These are phyloP conservation scores for Penicillium paneum DNA, from an alignment of 2,329 filamentous ascomycete species.

Conservation along the genomic window DNA sequence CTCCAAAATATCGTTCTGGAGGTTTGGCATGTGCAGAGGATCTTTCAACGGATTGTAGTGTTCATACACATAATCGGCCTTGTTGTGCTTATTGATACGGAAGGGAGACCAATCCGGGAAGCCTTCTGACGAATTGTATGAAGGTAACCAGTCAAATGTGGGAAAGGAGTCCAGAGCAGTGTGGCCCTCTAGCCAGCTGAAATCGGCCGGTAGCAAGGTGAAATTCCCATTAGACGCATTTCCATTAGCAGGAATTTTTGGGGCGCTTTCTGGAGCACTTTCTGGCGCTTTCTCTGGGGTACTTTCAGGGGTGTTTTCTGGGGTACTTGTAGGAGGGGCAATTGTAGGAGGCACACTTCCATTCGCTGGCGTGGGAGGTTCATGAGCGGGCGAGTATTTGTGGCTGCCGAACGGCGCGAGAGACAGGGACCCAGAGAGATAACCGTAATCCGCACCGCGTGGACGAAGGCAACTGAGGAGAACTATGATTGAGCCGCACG, in stretches of 20 bases:
- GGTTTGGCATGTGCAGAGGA: conserved; percentile 16
- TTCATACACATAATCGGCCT: neutral
- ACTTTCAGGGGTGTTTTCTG: neutral
- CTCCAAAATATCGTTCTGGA: conserved; percentile 15
- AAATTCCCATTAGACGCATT: neutral
- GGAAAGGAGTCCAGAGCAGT: conserved; percentile 14
- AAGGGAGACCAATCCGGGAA: conserved; percentile 16
- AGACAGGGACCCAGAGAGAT: conserved; percentile 17
- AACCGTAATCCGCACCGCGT: conserved; percentile 12
- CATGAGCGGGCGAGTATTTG: neutral
- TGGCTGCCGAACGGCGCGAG: conserved; percentile 17
- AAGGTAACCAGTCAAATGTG: conserved; percentile 16
- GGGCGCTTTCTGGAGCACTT: neutral
- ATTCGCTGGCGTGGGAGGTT: neutral
- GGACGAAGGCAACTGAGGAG: conserved; percentile 16
- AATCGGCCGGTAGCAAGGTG: conserved; percentile 6
- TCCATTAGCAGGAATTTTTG: neutral
- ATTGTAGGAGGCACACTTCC: neutral
- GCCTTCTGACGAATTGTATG: conserved; percentile 2
- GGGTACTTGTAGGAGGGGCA: neutral
- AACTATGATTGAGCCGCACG: conserved; percentile 1
- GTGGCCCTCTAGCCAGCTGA: conserved; percentile 15
- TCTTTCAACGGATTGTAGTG: conserved; percentile 15
- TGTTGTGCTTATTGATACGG: neutral
- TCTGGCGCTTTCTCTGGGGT: neutral